Percentiles rank a stretch among this genome's conserved stretches.
Conservation (phyloP, 768 basidiomycete genomes). For the Xanthoconium purpureum region DNA sequence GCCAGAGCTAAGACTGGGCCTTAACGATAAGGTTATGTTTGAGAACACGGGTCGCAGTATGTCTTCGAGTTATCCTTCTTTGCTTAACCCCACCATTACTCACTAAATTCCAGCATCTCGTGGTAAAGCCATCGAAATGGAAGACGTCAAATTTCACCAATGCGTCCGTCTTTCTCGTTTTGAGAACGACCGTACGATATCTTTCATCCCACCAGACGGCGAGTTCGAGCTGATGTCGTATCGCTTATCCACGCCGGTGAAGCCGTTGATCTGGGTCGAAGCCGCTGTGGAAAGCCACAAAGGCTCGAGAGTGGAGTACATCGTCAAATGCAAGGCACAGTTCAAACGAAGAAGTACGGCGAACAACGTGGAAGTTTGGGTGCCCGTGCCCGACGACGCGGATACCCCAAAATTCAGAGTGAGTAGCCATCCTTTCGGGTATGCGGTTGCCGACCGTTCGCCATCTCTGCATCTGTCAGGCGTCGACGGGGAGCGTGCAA, state of each 20-base stretch:
- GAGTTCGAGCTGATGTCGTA: constrained; percentile 99
- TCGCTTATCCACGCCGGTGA: constrained; percentile 93
- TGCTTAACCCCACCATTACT: neutral
- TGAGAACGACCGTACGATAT: constrained; percentile 98
- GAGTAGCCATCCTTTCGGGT: neutral
- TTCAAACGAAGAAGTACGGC: constrained; percentile 96
- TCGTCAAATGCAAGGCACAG: constrained; percentile 94
- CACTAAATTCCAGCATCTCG: constrained; percentile 39
- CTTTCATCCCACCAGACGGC: constrained; percentile 98
- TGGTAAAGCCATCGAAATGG: constrained; percentile 99
- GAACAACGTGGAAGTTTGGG: constrained; percentile 98
- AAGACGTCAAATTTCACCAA: constrained; percentile 99
- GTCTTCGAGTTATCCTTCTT: constrained; percentile 27
- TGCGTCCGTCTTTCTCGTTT: constrained; percentile 96
- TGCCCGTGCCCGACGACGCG: constrained; percentile 98
- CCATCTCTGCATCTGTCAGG: constrained; percentile 42
- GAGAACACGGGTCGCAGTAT: constrained; percentile 92
- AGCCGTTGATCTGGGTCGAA: constrained; percentile 93
- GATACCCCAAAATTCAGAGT: constrained; percentile 97
- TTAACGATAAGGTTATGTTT: constrained; percentile 99
- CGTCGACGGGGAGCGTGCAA: constrained; percentile 91
- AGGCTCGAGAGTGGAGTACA: constrained; percentile 92
- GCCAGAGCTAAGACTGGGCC: constrained; percentile 92
- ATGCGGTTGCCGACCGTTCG: too few species aligned
- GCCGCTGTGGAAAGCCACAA: constrained; percentile 92